Evolutionary conservation across 345 rosid genomes (phyloP).

Genomic region (Noccaea caerulescens): DNA sequence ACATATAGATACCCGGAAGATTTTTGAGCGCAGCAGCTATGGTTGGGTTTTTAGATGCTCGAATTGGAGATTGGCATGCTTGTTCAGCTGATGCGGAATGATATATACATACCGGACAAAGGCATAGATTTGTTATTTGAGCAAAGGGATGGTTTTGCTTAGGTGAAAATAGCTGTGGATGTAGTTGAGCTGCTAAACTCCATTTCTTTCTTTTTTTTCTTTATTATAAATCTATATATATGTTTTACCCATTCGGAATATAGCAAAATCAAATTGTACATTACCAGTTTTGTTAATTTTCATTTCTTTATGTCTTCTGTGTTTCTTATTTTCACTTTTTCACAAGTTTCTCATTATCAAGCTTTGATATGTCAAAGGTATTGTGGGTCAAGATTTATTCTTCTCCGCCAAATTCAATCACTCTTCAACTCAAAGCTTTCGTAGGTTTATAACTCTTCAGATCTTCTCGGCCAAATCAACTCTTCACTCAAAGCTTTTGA

Average conservation of each 20-base stretch:
- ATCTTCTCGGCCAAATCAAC: no score
- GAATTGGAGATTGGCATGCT: constrained; percentile 27
- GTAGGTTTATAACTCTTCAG: no score
- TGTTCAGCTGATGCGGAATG: constrained; percentile 27
- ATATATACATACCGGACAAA: constrained; percentile 27
- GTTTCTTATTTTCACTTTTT: neutral
- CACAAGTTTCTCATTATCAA: neutral
- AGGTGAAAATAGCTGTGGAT: constrained; percentile 55
- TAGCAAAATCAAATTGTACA: constrained; percentile 61
- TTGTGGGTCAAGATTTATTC: no score
- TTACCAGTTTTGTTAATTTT: constrained; percentile 68
- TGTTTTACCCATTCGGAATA: constrained; percentile 41
- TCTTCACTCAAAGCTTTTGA: no score
- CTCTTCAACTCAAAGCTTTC: no score
- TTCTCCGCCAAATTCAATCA: no score
- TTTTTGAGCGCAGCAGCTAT: constrained; percentile 23
- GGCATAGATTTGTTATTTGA: constrained; percentile 28
- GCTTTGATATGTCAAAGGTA: no score
- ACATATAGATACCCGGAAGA: constrained; percentile 29
- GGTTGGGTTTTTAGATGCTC: constrained; percentile 30
- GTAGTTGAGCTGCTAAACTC: constrained; percentile 43
- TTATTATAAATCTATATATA: constrained; percentile 10
- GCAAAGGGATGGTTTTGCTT: constrained; percentile 53
- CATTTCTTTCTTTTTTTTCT: constrained; percentile 12
- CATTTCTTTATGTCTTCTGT: neutral